A percentile compares a stretch with the other conserved stretches of the same genome.
Conservation (phyloP, 2,329 filamentous ascomycete genomes). For the Xylaria sp. region DNA sequence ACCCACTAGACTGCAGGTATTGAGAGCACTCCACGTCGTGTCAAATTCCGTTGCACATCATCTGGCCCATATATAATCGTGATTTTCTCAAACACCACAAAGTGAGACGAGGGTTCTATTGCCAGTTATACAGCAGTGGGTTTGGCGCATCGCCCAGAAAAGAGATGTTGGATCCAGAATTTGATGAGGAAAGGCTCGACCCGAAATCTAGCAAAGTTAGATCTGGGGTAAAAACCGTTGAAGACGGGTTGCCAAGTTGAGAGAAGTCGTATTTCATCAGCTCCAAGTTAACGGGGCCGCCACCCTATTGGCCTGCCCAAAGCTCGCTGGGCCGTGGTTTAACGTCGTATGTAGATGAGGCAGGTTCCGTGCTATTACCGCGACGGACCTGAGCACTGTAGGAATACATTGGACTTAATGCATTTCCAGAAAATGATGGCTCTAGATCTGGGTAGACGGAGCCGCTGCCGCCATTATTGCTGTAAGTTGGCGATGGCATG, state of each 20-base stretch:
- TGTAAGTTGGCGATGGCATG: conserved; percentile 75
- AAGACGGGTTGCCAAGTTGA: background rate
- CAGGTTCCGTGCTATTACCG: conserved; percentile 78
- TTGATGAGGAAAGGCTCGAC: background rate
- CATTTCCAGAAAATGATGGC: conserved; percentile 67
- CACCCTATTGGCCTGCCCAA: conserved; percentile 43
- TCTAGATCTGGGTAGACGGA: conserved; percentile 89
- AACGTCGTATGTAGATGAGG: conserved; percentile 64
- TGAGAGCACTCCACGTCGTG: background rate
- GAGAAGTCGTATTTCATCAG: conserved; percentile 16
- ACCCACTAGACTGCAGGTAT: background rate
- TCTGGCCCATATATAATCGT: conserved; percentile 12
- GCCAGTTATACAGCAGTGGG: conserved; percentile 2
- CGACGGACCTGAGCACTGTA: conserved; percentile 71
- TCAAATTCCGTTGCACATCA: background rate
- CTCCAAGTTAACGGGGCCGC: conserved; percentile 29
- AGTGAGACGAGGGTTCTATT: conserved; percentile 39
- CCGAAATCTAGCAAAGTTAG: background rate
- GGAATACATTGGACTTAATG: conserved; percentile 76
- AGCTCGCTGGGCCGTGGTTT: conserved; percentile 61
- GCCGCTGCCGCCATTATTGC: conserved; percentile 57
- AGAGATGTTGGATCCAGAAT: background rate
- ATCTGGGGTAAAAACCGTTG: background rate
- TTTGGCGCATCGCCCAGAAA: background rate
- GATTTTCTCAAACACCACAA: background rate